Evolutionary conservation across 306 rosid species (phyloP), one percentile per base, ranked within the genome.

Genomic region (Dicorynia guianensis): DNA sequence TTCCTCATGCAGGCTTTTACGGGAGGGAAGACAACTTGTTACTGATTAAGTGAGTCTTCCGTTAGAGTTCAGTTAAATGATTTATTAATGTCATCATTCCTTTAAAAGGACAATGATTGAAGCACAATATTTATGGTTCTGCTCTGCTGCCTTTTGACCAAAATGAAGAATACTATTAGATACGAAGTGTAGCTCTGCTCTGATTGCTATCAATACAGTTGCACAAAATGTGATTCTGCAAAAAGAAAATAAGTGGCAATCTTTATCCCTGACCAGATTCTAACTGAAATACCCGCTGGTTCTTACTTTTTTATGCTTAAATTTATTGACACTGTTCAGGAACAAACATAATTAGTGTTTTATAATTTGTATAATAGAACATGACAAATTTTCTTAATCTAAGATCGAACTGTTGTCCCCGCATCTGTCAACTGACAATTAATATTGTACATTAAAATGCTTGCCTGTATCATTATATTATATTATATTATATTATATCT

Each of bases 1-100:
- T 90, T 57, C 96, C 92, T 56, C 96, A 87, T 79, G 90, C 89
- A 0, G 96, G 90, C 53, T 90, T 90, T 50, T 35, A 17, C 17
- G 50, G 83, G 25, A 86, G 14, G 35, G 96, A 86, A 75, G 72
- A 38, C 33, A 5, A 13, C 63, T 0, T 0, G 4, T 1, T 0
- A 5, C 1, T 82, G 81, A 88, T 90, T 53, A 11, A 62, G 93
- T 90, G 76, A 80, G 93, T 73, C 73, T 53, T 61, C 54, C 7
- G 12, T 19, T 76, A 44, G 38, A 68, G 12, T 39, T 65, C 55
- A 49, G 54, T 47, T 65, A 7, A 10, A 38, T 61, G 34, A 46
- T 56, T 49, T 13, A 18, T 64, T 72, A 19, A 47, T 25, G 11
- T 68, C 56, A 30, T 35, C 9, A 19, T 10, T 57, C 30, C 63